Evolutionary conservation across 2,329 filamentous ascomycete species (phyloP).

Genomic region (Xylariaceae sp.): DNA sequence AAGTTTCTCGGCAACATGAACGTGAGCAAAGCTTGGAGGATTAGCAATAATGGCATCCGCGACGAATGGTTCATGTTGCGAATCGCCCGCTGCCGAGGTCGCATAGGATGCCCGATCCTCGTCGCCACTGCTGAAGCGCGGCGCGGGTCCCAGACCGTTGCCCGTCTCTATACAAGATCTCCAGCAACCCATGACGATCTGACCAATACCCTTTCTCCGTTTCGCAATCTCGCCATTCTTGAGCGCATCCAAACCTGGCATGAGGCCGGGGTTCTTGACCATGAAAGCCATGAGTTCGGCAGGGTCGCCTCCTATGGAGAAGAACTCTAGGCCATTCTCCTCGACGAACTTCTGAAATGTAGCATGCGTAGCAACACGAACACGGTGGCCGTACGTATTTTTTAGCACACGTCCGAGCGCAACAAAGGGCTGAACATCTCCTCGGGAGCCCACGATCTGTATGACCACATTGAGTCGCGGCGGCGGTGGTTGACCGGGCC

Average conservation of each 20-base stretch:
- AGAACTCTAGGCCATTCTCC: constrained; percentile 51
- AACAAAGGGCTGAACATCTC: constrained; percentile 56
- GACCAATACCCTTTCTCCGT: constrained; percentile 60
- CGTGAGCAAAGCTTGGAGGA: constrained; percentile 60
- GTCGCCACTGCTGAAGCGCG: constrained; percentile 34
- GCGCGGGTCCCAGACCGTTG: constrained; percentile 48
- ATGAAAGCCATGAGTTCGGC: constrained; percentile 54
- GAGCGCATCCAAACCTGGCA: constrained; percentile 64
- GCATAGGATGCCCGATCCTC: constrained; percentile 18
- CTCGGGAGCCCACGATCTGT: constrained; percentile 48
- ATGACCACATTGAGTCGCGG: constrained; percentile 48
- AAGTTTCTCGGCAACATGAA: constrained; percentile 60
- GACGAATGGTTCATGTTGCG: constrained; percentile 29
- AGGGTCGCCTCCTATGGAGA: constrained; percentile 52
- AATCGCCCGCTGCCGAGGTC: constrained; percentile 16
- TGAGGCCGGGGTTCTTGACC: constrained; percentile 70
- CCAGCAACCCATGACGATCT: constrained; percentile 68
- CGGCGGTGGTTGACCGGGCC: constrained; percentile 41
- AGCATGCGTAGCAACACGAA: constrained; percentile 52
- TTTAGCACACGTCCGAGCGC: constrained; percentile 49
- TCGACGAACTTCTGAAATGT: constrained; percentile 50
- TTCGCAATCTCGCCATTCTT: constrained; percentile 62
- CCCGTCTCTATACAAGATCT: constrained; percentile 67
- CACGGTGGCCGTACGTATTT: constrained; percentile 45
- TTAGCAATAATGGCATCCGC: constrained; percentile 46